Evolutionary conservation across 352 stramenopile genomes (phyloP), one percentile per base, ranked within the genome.

Genomic region (Pythium folliculosum): DNA sequence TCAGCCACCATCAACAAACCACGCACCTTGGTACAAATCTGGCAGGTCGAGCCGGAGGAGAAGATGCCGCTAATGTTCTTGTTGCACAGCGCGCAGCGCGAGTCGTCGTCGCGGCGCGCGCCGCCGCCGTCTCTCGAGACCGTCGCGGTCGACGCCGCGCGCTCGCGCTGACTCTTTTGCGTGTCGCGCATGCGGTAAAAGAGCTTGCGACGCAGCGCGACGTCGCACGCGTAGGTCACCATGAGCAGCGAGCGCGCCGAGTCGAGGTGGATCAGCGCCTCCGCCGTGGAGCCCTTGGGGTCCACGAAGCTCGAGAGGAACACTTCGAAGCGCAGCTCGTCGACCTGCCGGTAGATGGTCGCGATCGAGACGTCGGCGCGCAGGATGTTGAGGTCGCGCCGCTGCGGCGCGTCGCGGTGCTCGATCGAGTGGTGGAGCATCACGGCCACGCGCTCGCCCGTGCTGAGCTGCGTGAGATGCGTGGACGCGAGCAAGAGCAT

Each of bases 401-500:
- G 55, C 49, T 77, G 70, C 0, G 81, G 81, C 14, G 85, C 52
- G 56, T 86, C 79, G 1, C 69, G 70, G 23, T 89, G 69, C 37
- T 80, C 59, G 40, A 91, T 72, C 19, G 82, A 89, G 65, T 91
- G 82, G 16, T 76, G 60, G 7, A 89, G 64, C 7, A 66, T 72
- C 63, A 87, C 79, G 4, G 72, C 74, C 59, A 91, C 72, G 19
- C 72, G 73, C 51, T 89, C 81, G 47, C 81, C 81, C 14, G 54
- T 65, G 48, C 60, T 63, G 21, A 69, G 45, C 54, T 57, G 19
- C 9, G 54, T 43, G 5, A 37, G 7, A 37, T 65, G 67, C 14
- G 62, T 53, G 3, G 37, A 40, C 9, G 44, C 44, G 23, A 89
- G 56, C 14, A 81, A 35, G 12, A 80, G 69, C 23, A 65, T 77